Evolutionary conservation across 202 grass and related monocot genomes (phyloP), one percentile per base, ranked within the genome.

Genomic region (Zizania palustris): DNA sequence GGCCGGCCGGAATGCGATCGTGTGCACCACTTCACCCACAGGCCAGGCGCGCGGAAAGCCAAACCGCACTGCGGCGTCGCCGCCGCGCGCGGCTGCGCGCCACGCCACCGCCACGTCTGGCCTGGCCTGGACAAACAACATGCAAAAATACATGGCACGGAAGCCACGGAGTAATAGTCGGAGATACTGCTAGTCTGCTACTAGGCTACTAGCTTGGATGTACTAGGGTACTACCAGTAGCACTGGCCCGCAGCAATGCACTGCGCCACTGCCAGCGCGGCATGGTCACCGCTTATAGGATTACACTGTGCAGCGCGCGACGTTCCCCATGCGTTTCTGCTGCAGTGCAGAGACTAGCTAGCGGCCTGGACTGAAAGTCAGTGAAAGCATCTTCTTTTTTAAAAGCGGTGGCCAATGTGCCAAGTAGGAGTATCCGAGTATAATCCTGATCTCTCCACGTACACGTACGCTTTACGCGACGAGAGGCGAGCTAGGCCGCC

Each of bases 1-100:
- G 45, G n/a, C n/a, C n/a, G n/a, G n/a, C n/a, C n/a, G n/a, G n/a
- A n/a, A n/a, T n/a, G n/a, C n/a, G n/a, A n/a, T n/a, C n/a, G n/a
- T n/a, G n/a, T n/a, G n/a, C n/a, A n/a, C n/a, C n/a, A n/a, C n/a
- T 55, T 55, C 51, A 7, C 51, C 51, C n/a, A 55, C n/a, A 4
- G 2, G 51, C 76, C 69, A 45, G 83, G 53, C 39, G 42, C 20
- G 58, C 16, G 9, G 22, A 38, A 19, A 64, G 16, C 41, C 58
- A 4, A 5, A 45, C 50, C 3, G 61, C 39, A 38, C 16, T 12
- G 71, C 4, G 38, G 45, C 75, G 2, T 34, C 61, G 3, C 35
- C 3, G 79, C 22, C 22, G 42, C 3, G 20, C 40, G n/a, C 53
- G 67, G 28, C 67, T 3, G 48, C 48, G 56, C 19, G 10, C 7